Percentiles rank a stretch among this genome's conserved stretches.
Evolutionary conservation across 768 basidiomycete species (phyloP).

Genomic region (Tylopilus sp.): DNA sequence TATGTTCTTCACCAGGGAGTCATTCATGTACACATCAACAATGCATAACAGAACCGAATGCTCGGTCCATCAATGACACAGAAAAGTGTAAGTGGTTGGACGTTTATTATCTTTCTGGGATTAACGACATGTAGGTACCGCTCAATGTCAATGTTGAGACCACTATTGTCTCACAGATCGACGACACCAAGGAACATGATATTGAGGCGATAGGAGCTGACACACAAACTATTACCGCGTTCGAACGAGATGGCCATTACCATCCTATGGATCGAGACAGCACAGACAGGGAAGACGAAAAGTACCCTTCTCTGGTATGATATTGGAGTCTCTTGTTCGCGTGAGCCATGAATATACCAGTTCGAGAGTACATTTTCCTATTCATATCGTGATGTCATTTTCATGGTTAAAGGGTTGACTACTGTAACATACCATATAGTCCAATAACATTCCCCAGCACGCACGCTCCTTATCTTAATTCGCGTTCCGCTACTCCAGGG

Average conservation of each 20-base stretch:
- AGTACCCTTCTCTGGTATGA: constrained; percentile 13
- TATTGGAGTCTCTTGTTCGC: not conserved
- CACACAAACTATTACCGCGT: constrained; percentile 12
- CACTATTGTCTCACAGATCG: constrained; percentile 31
- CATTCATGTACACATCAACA: not conserved
- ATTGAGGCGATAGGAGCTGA: constrained; percentile 13
- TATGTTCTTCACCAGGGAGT: constrained; percentile 1
- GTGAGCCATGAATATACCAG: constrained; percentile 9
- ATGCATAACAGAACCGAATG: constrained; percentile 21
- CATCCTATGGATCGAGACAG: constrained; percentile 18
- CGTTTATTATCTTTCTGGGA: not conserved
- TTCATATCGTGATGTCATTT: not conserved
- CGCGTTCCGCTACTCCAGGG: not conserved
- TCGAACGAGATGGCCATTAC: constrained; percentile 17
- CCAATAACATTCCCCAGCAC: not conserved
- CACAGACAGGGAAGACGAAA: constrained; percentile 19
- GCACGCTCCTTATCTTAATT: not conserved
- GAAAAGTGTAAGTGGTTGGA: constrained; percentile 19
- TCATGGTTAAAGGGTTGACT: constrained; percentile 5
- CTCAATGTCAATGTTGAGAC: constrained; percentile 35
- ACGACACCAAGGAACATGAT: constrained; percentile 25
- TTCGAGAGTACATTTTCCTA: not conserved
- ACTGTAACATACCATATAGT: constrained; percentile 13
- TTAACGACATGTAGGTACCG: constrained; percentile 1
- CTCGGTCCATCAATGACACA: constrained; percentile 15